Conservation (phyloP, 192 early-diverging fungal genomes). For the Umbelopsis sp. region DNA sequence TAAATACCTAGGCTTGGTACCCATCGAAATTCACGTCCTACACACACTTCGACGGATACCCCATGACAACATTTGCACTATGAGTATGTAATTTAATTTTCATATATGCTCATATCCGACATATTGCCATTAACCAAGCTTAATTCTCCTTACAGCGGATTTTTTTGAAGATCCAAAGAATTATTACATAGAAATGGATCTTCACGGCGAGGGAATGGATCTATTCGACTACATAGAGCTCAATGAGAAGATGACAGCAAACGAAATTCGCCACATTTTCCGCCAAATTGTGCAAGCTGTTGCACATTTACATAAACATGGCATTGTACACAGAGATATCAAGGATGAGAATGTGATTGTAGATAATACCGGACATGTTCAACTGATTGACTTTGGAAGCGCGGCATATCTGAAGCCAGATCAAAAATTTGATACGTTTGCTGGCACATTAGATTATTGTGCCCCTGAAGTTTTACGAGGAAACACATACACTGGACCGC, state of each 20-base stretch:
- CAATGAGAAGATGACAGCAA: constrained; percentile 30
- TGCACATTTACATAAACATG: constrained; percentile 53
- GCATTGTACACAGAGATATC: constrained; percentile 75
- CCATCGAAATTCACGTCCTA: constrained; percentile 75
- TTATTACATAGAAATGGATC: constrained; percentile 65
- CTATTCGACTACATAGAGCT: constrained; percentile 53
- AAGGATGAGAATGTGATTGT: constrained; percentile 88
- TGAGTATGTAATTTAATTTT: constrained; percentile 31
- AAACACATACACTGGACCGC: constrained; percentile 79
- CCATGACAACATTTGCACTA: constrained; percentile 51
- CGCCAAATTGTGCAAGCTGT: constrained; percentile 41
- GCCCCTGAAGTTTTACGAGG: constrained; percentile 82
- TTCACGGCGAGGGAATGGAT: constrained; percentile 49
- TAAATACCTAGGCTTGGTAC: constrained; percentile 58
- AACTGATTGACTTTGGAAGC: constrained; percentile 84
- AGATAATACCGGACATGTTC: constrained; percentile 56
- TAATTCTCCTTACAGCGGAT: constrained; percentile 44
- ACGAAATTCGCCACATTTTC: constrained; percentile 39
- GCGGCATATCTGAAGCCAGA: constrained; percentile 67
- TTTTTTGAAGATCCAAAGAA: constrained; percentile 71
- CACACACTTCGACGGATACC: constrained; percentile 54
- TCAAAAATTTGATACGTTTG: constrained; percentile 68
- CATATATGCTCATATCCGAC: background rate
- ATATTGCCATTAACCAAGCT: background rate
- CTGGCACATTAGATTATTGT: constrained; percentile 79